Conservation (phyloP, 805 yeast genomes). For the Yarrowia yakushimensis region DNA sequence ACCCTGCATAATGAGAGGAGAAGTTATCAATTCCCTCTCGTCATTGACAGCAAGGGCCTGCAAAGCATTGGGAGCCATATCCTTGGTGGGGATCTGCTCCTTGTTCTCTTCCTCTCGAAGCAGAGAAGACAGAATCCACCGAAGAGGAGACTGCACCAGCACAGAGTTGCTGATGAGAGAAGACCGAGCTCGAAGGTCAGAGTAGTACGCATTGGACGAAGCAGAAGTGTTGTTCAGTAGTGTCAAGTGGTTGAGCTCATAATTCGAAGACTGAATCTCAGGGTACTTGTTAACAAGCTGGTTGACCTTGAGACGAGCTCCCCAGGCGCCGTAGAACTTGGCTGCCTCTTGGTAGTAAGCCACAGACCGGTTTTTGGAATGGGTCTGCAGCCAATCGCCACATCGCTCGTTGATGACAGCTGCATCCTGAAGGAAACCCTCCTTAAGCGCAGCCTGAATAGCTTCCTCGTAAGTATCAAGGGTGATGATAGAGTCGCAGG, state of each 20-base stretch:
- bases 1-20: conserved; percentile 22
- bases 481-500: conserved; percentile 39
- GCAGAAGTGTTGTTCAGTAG: conserved; percentile 11
- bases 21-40: background rate
- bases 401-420: conserved; percentile 45
- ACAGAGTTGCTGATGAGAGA: conserved; percentile 27
- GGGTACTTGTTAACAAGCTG: conserved; percentile 35
- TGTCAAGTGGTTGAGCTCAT: conserved; percentile 13
- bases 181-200: conserved; percentile 11
- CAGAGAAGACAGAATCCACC: conserved; percentile 36
- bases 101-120: conserved; percentile 31
- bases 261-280: conserved; percentile 35
- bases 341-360: conserved; percentile 42
- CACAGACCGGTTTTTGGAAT: conserved; percentile 42
- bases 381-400: conserved; percentile 35
- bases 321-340: conserved; percentile 31
- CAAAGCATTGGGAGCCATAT: background rate
- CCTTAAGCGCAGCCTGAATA: conserved; percentile 40
- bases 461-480: conserved; percentile 48
- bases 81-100: conserved; percentile 8
- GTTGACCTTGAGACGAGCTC: conserved; percentile 31
- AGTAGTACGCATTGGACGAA: conserved; percentile 13
- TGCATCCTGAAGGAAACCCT: conserved; percentile 40
- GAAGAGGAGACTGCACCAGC: conserved; percentile 33
- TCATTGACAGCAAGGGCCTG: conserved; percentile 7